phyloP scores from a whole-genome alignment of 257 asterid genomes.

The Nicotiana sylvestris region DNA sequence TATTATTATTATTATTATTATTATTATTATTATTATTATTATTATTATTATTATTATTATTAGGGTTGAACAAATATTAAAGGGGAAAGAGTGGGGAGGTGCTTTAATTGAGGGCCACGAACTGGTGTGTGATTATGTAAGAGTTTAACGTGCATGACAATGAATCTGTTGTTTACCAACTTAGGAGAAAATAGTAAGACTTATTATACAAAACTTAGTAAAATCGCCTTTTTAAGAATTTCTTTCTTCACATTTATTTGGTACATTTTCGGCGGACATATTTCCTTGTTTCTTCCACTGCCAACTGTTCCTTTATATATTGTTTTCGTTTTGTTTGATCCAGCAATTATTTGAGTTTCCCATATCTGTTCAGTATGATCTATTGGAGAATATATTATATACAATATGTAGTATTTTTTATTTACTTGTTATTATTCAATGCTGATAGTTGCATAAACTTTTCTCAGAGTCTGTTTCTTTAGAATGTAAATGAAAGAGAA shows the following conservation, averaged over 20 bases:
- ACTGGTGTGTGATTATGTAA: not conserved
- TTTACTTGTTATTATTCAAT: not conserved
- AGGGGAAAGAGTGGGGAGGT: not conserved
- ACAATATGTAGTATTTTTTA: not conserved
- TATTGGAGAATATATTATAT: not conserved
- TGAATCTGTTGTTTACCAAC: not conserved
- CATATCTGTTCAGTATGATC: not conserved
- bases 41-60: not conserved
- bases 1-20: too few species aligned
- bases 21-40: not conserved
- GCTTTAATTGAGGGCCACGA: slow-evolving; percentile 8
- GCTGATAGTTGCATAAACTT: not conserved
- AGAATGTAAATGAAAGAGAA: not conserved
- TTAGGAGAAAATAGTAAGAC: not conserved
- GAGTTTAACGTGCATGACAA: not conserved
- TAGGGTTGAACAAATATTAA: too few species aligned
- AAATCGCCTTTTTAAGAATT: not conserved
- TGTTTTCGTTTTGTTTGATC: not conserved
- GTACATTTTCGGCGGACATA: not conserved
- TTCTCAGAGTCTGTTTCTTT: not conserved
- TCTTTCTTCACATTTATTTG: slow-evolving; percentile 4
- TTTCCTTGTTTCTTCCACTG: not conserved
- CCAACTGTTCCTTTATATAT: not conserved
- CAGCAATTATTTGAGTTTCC: not conserved
- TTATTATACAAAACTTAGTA: not conserved